Base-by-base conservation (phyloP, 768 basidiomycete genomes). In the Mycena albidolilacea region DNA sequence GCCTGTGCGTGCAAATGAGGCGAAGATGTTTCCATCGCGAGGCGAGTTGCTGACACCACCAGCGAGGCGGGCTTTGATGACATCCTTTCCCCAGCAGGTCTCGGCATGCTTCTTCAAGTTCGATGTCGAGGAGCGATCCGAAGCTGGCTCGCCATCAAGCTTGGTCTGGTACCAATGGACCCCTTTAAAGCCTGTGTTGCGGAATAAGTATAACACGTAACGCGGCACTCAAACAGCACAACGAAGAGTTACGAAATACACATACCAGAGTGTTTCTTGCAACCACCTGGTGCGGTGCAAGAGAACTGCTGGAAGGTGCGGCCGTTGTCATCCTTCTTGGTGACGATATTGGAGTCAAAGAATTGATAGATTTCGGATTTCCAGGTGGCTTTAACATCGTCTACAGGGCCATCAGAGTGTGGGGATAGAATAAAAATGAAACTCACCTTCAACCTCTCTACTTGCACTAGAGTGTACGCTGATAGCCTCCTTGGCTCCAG, bases 1-100 rank as follows among this genome's bases (percentile, higher is more conserved):
- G 0, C 78, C 79, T 10, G 75, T 78, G 0, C 73, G 23, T 37
- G 80, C 77, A 66, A 85, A 84, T 6, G 68, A 70, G 0, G 78
- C 62, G 0, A 79, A 81, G 8, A 83, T 82, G 39, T 73, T 75
- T 21, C 78, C 68, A 61, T 78, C 67, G 30, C n/a, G 30, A 48
- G 17, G 17, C 48, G 23, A 23, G 23, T 23, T n/a, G 17, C 17
- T 19, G 5, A 5, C 52, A 10, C 17, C 17, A 6, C 67, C 69
- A 0, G n/a, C 7, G 6, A 63, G 11, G 4, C 61, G 50, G 2
- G 69, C 50, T 3, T 46, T 15, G 15, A 70, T 61, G 12, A 57
- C 62, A 17, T 57, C 52, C 23, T 46, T 14, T 2, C 61, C 61
- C 61, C 61, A 70, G 17, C 69, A 62, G 2, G 8, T 21, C 14